phyloP scores from a whole-genome alignment of 129 eudicot species.

The Centella asiatica region DNA sequence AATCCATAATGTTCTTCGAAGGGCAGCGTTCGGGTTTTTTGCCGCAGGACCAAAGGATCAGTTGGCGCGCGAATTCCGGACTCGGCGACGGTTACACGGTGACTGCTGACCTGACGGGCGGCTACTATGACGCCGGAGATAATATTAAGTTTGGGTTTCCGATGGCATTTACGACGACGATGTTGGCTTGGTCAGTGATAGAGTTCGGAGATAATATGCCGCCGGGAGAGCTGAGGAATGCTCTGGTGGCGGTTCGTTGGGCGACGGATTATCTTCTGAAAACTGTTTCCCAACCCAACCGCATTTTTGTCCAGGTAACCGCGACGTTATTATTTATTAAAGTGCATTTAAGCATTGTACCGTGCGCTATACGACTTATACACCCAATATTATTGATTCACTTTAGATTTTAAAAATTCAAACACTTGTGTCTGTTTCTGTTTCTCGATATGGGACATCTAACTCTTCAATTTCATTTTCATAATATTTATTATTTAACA shows the following conservation, averaged over 20 bases:
- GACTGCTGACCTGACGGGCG: slow-evolving; percentile 71
- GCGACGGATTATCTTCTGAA: slow-evolving; percentile 84
- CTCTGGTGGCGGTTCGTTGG: slow-evolving; percentile 78
- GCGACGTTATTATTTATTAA: no score
- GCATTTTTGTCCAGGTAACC: slow-evolving; percentile 80
- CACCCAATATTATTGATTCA: no score
- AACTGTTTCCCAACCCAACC: slow-evolving; percentile 63
- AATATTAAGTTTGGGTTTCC: slow-evolving; percentile 84
- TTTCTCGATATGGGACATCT: no score
- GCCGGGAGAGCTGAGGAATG: slow-evolving; percentile 50
- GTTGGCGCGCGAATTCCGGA: slow-evolving; percentile 78
- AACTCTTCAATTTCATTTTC: no score
- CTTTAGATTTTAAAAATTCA: no score
- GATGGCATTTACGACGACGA: slow-evolving; percentile 92
- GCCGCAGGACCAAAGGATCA: slow-evolving; percentile 60
- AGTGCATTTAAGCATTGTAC: no score
- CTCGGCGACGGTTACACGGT: slow-evolving; percentile 58
- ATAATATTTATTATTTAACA: no score
- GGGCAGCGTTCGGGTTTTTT: slow-evolving; percentile 86
- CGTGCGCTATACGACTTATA: no score
- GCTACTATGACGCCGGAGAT: slow-evolving; percentile 94
- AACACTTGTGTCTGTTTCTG: no score
- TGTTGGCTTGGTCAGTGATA: slow-evolving; percentile 92
- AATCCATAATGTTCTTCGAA: slow-evolving; percentile 72
- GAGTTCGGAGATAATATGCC: slow-evolving; percentile 85